phyloP scores from a whole-genome alignment of 2,329 filamentous ascomycete genomes.

The Diplodia intermedia region DNA sequence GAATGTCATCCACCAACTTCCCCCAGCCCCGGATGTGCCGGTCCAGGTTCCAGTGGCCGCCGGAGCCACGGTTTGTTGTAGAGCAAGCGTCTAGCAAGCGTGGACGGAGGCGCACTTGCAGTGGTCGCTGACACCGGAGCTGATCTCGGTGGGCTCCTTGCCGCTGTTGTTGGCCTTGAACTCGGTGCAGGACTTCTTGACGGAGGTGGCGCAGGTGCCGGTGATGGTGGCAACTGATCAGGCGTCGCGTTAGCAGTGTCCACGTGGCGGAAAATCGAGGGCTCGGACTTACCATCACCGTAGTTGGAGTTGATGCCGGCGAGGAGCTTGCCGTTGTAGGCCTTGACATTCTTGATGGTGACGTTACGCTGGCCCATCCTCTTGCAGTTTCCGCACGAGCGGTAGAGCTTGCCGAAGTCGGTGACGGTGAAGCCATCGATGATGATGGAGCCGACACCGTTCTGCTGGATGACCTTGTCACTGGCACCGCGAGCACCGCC shows the following conservation, averaged over 20 bases:
- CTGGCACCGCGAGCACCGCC: conserved; percentile 40
- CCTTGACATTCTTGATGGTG: conserved; percentile 23
- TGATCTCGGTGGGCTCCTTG: conserved; percentile 41
- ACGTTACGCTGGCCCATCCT: conserved; percentile 42
- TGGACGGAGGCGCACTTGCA: conserved; percentile 21
- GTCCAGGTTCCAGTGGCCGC: not conserved
- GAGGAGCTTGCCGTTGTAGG: conserved; percentile 34
- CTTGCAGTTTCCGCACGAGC: conserved; percentile 42
- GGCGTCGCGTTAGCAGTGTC: not conserved
- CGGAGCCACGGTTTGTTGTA: not conserved
- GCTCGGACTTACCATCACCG: conserved; percentile 49
- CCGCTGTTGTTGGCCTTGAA: conserved; percentile 59
- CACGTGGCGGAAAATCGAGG: not conserved
- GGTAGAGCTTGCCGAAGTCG: conserved; percentile 42
- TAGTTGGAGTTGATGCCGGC: conserved; percentile 48
- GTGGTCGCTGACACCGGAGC: conserved; percentile 17
- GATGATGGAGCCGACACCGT: conserved; percentile 42
- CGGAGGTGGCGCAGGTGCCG: conserved; percentile 39
- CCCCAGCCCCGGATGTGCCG: not conserved
- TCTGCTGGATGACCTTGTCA: conserved; percentile 48
- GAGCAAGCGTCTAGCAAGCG: conserved; percentile 2
- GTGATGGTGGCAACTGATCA: conserved; percentile 4
- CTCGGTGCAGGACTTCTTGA: conserved; percentile 46
- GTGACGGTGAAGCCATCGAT: conserved; percentile 43
- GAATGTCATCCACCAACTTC: conserved; percentile 16